phyloP scores from a whole-genome alignment of 1,139 yeast species.

The Taiozyma sp. region DNA sequence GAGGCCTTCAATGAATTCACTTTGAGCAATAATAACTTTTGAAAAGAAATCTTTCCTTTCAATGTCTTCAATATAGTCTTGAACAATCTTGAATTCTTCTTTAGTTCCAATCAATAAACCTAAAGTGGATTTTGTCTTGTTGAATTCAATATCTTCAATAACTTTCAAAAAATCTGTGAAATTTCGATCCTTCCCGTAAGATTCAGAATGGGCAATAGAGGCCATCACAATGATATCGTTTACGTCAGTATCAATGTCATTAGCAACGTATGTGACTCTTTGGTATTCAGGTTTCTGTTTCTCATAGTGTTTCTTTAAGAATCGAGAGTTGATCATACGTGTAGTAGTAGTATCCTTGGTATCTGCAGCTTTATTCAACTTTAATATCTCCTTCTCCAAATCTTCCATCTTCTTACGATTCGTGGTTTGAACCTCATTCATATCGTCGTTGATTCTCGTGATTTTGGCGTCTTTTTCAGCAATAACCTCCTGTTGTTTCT shows the following conservation, averaged over 20 bases:
- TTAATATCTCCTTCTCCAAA: background rate
- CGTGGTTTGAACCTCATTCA: background rate
- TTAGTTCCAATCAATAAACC: slow-evolving; percentile 17
- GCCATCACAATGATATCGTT: slow-evolving; percentile 15
- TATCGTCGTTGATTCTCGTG: background rate
- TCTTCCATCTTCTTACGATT: background rate
- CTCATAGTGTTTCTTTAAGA: slow-evolving; percentile 1
- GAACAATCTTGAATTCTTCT: slow-evolving; percentile 14
- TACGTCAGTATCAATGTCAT: slow-evolving; percentile 1
- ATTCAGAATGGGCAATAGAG: slow-evolving; percentile 11
- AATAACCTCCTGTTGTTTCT: background rate
- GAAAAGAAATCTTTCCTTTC: slow-evolving; percentile 10
- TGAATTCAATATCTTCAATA: slow-evolving; percentile 11
- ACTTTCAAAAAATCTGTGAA: slow-evolving; percentile 12
- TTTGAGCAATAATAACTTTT: slow-evolving; percentile 16
- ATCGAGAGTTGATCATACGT: slow-evolving; percentile 6
- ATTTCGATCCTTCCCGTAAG: slow-evolving; percentile 15
- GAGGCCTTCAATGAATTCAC: slow-evolving; percentile 22
- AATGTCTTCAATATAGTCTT: slow-evolving; percentile 7
- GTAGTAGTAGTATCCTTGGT: background rate
- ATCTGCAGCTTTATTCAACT: background rate
- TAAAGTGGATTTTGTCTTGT: slow-evolving; percentile 10
- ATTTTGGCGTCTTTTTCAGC: background rate
- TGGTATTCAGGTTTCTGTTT: slow-evolving; percentile 12
- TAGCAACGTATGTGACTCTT: slow-evolving; percentile 9